phyloP scores from a whole-genome alignment of 306 rosid genomes.

The Hippophae tibetana region DNA sequence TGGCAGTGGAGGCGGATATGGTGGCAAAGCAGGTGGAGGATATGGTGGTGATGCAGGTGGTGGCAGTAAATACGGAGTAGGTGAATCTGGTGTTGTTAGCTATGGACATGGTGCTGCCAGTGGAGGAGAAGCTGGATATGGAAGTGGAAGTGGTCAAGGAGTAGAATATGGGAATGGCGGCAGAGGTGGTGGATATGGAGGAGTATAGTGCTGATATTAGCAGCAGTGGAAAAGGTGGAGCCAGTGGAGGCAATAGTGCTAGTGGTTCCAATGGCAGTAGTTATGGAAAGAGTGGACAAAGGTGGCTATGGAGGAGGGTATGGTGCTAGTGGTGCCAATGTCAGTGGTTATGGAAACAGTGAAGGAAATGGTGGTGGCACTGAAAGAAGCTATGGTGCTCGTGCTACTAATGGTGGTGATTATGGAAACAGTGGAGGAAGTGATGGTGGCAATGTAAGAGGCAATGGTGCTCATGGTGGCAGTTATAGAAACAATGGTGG shows the following conservation, averaged over 20 bases:
- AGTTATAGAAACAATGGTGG: no score
- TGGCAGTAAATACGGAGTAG: slow-evolving; percentile 18
- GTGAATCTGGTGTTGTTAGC: slow-evolving; percentile 5
- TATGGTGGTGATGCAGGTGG: slow-evolving; percentile 33
- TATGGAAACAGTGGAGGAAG: slow-evolving; percentile 9
- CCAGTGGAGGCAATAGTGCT: slow-evolving; percentile 9
- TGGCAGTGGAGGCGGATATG: slow-evolving; percentile 16
- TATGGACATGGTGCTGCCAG: slow-evolving; percentile 14
- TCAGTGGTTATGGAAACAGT: slow-evolving; percentile 23
- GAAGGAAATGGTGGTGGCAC: slow-evolving; percentile 13
- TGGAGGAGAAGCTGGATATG: slow-evolving; percentile 30
- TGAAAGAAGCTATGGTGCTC: slow-evolving; percentile 14
- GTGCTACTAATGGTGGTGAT: slow-evolving; percentile 13
- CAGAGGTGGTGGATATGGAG: slow-evolving; percentile 17
- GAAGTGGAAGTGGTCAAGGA: slow-evolving; percentile 23
- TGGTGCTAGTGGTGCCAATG: slow-evolving; percentile 21
- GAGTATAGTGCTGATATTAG: slow-evolving; percentile 29
- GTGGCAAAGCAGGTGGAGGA: slow-evolving; percentile 36
- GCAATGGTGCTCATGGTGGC: no score
- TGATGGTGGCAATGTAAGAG: neutral
- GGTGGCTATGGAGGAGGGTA: slow-evolving; percentile 27
- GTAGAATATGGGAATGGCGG: slow-evolving; percentile 10
- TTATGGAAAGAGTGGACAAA: no score
- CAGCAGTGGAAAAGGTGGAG: slow-evolving; percentile 28
- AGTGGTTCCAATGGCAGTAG: slow-evolving; percentile 10